Conservation (phyloP, 768 basidiomycete species). For the Amanita pallidorosea region DNA sequence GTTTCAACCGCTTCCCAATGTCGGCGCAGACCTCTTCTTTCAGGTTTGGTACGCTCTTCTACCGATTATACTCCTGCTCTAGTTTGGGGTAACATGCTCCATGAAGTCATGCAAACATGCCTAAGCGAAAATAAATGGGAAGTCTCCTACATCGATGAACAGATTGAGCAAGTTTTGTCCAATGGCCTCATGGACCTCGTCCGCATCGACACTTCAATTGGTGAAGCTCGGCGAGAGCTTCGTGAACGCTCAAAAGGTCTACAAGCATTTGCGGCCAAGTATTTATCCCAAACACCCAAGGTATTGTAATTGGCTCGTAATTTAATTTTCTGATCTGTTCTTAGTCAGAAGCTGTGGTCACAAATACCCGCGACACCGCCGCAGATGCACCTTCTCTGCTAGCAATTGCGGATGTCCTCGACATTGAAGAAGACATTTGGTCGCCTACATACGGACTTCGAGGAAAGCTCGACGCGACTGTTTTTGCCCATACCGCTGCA, state of each 20-base stretch:
- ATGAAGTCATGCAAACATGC: constrained; percentile 83
- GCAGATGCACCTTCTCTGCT: constrained; percentile 42
- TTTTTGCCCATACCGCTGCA: constrained; percentile 35
- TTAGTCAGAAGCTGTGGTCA: constrained; percentile 55
- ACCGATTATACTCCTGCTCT: constrained; percentile 56
- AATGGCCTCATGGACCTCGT: constrained; percentile 52
- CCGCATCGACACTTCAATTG: constrained; percentile 43
- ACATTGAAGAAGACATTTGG: constrained; percentile 97
- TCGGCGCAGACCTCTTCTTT: constrained; percentile 77
- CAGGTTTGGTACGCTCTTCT: constrained; percentile 44
- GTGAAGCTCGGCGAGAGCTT: constrained; percentile 58
- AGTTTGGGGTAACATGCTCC: constrained; percentile 89
- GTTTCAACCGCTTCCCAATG: constrained; percentile 80
- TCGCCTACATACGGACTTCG: constrained; percentile 91
- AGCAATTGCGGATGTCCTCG: constrained; percentile 67
- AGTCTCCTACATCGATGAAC: constrained; percentile 44
- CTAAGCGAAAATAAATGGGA: constrained; percentile 55
- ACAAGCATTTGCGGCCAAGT: constrained; percentile 51
- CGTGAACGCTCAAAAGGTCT: constrained; percentile 54
- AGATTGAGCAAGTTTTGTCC: constrained; percentile 45
- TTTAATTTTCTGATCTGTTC: background rate
- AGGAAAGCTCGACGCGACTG: constrained; percentile 90
- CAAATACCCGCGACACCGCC: constrained; percentile 48
- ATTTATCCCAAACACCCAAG: constrained; percentile 55
- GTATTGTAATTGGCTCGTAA: constrained; percentile 20